phyloP scores from a whole-genome alignment of 176 grass and related monocot species.

The Leersia perrieri region DNA sequence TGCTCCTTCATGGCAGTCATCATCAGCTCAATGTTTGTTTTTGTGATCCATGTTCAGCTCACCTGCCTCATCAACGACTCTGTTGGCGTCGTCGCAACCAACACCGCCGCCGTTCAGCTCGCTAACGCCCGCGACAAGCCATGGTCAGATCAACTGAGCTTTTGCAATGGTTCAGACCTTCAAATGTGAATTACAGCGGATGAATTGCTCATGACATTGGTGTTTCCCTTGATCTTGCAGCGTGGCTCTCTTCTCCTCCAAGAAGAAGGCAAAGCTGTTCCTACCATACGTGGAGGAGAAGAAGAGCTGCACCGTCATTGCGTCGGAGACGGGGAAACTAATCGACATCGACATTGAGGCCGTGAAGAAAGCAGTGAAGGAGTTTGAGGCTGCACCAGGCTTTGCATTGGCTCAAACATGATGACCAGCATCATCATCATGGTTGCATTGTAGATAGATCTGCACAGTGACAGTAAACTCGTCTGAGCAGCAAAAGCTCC shows the following conservation, averaged over 20 bases:
- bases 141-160: conserved; percentile 27
- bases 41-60: conserved; percentile 37
- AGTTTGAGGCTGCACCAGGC: conserved; percentile 44
- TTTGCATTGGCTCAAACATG: conserved; percentile 51
- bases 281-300: conserved; percentile 59
- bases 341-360: conserved; percentile 61
- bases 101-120: conserved; percentile 85
- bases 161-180: not conserved
- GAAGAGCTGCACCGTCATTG: conserved; percentile 42
- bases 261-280: conserved; percentile 70
- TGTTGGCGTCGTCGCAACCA: conserved; percentile 66
- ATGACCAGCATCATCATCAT: not conserved
- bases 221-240: conserved; percentile 22
- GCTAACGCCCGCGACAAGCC: conserved; percentile 78
- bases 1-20: not conserved
- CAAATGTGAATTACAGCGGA: not conserved
- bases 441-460: conserved; percentile 20
- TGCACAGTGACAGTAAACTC: not conserved
- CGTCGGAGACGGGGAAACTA: conserved; percentile 73
- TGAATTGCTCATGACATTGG: not conserved
- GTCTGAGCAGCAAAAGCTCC: not conserved
- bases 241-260: conserved; percentile 73
- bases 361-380: conserved; percentile 53
- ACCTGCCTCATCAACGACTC: conserved; percentile 81
- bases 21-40: not conserved